Base-by-base conservation (phyloP, 495 filamentous ascomycete genomes). In the Aspergillus wentii region DNA sequence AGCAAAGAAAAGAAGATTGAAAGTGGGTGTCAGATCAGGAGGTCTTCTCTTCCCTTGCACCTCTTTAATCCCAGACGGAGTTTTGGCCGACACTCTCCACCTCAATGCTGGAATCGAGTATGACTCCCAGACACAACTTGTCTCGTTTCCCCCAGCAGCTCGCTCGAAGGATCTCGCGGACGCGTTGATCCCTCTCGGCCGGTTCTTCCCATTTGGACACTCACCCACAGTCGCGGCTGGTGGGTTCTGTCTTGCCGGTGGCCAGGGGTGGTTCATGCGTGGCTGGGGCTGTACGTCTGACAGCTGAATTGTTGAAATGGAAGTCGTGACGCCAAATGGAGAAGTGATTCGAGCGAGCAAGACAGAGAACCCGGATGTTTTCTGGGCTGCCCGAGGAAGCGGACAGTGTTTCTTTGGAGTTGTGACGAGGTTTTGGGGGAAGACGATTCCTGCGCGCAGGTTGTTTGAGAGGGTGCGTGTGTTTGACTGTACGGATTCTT, bases 311-410 rank as follows among this genome's bases (percentile, higher is more conserved):
- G 19, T n/a, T n/a, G n/a, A 17, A 13, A 23, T 36, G 34, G 34
- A 61, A 10, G 52, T 74, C 15, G 68, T 72, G 11, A 48, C 68
- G 4, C 65, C 70, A 5, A 52, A 69, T 30, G 68, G 67, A 8
- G 16, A 31, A 17, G 50, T 63, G 23, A 41, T 57, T 13, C 46
- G 28, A 8, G 55, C 58, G 2, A 57, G 51, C 29, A 20, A 40
- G 29, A 28, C 11, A 2, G 51, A 61, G 25, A 38, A 70, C 36
- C 9, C 29, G 3, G 61, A 65, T 35, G 44, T 65, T 11, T 62
- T 65, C 45, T 65, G 59, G 57, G 61, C 56, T 5, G 30, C 62
- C n/a, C 41, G 54, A 11, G 61, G 56, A 10, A 57, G 54, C 10
- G 57, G 59, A 4, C 31, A 44, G 9, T 42, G 31, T 22, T 65